phyloP scores from a whole-genome alignment of 257 asterid species.

The Echites panduratus region DNA sequence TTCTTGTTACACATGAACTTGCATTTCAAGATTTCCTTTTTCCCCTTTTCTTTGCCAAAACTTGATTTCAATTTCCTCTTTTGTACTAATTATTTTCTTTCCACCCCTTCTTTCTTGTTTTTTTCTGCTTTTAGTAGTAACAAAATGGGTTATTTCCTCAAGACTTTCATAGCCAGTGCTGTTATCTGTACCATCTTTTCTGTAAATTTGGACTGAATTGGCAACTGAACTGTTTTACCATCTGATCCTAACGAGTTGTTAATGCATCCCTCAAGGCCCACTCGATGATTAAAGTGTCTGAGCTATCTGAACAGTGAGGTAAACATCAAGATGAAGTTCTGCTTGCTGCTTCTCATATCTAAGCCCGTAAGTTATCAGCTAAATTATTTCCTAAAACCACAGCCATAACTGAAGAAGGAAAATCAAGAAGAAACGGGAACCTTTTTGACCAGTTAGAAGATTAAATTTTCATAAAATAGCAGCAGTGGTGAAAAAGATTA shows the following conservation, averaged over 20 bases:
- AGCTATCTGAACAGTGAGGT: conserved; percentile 26
- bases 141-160: neutral
- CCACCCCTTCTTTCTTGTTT: neutral
- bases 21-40: neutral
- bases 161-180: conserved; percentile 4
- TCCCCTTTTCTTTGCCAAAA: neutral
- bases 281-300: conserved; percentile 38
- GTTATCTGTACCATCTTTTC: conserved; percentile 31
- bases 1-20: neutral
- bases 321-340: conserved; percentile 7
- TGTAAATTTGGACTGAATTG: conserved; percentile 13
- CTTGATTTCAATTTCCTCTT: too few relatives aligned
- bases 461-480: neutral
- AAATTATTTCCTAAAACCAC: neutral
- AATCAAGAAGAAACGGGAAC: neutral
- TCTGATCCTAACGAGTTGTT: conserved; percentile 18
- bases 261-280: conserved; percentile 28
- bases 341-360: conserved; percentile 5
- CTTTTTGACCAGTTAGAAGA: conserved; percentile 3
- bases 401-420: neutral
- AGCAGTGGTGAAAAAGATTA: neutral
- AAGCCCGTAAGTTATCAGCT: conserved; percentile 1
- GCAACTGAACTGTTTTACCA: conserved; percentile 28
- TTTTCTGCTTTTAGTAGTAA: neutral
- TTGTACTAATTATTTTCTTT: neutral